Evolutionary conservation across 2,329 filamentous ascomycete species (phyloP).

Genomic region (Phyllosticta capitalensis): DNA sequence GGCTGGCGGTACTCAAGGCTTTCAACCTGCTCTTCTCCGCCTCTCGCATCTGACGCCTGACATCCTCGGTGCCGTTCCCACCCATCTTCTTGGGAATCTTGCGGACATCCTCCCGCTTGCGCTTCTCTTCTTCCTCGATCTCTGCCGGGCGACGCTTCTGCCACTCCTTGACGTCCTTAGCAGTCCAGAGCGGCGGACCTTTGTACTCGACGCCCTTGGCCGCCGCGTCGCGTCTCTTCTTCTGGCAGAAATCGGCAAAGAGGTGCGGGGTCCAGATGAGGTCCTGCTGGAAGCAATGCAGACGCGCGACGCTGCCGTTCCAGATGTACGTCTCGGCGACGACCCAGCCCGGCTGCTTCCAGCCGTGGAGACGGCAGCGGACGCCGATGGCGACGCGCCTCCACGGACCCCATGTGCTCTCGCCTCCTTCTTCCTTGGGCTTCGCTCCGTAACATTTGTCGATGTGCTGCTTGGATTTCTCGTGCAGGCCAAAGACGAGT

Average conservation of each 20-base stretch:
- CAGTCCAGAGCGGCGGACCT: neutral
- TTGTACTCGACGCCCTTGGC: neutral
- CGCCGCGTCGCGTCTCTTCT: neutral
- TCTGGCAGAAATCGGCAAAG: neutral
- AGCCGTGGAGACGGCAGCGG: neutral
- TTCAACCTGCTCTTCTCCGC: no score
- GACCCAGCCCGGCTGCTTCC: neutral
- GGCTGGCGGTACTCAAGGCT: no score
- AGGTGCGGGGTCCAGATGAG: neutral
- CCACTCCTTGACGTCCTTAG: neutral
- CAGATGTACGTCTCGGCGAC: neutral
- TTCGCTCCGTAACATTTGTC: neutral
- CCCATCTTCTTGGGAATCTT: no score
- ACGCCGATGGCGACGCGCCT: neutral
- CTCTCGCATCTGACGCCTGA: no score
- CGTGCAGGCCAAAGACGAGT: neutral
- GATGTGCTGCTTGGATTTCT: neutral
- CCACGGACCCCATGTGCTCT: neutral
- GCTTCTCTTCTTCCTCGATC: no score
- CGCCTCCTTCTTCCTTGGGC: neutral
- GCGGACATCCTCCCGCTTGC: no score
- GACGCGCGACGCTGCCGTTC: neutral
- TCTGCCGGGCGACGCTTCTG: no score
- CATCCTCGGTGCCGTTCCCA: no score
- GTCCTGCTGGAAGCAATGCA: neutral